Evolutionary conservation across 352 stramenopile genomes (phyloP).

Genomic region (Pythium pyrilobum): DNA sequence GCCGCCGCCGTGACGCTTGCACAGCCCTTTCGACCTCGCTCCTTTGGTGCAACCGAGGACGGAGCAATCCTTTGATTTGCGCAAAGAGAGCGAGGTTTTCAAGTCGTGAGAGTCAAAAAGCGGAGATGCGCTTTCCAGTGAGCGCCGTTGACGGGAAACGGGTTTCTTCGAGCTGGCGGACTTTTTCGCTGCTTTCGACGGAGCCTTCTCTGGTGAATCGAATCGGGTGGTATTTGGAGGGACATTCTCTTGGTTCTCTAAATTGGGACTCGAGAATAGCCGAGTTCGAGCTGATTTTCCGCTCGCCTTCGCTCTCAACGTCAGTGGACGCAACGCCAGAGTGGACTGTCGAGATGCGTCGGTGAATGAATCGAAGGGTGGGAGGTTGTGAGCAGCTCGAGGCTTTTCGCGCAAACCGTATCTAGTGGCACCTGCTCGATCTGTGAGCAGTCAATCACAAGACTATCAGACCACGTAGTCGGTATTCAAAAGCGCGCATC

Average conservation of each 20-base stretch:
- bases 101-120: too few relatives aligned
- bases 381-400: neutral
- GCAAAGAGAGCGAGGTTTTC: slow-evolving; percentile 22
- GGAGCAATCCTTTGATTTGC: slow-evolving; percentile 69
- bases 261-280: slow-evolving; percentile 12
- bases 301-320: neutral
- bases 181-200: neutral
- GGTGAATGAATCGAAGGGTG: neutral
- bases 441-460: neutral
- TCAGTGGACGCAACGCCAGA: neutral
- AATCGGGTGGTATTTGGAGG: neutral
- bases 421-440: neutral
- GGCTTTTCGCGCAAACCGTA: slow-evolving; percentile 7
- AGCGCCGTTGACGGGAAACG: neutral
- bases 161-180: slow-evolving; percentile 10
- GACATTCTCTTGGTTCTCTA: slow-evolving; percentile 16
- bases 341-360: neutral
- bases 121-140: slow-evolving; percentile 7
- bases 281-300: slow-evolving; percentile 14
- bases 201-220: neutral
- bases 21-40: slow-evolving; percentile 71
- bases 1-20: slow-evolving; percentile 80
- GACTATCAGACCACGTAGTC: too few relatives aligned
- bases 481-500: neutral
- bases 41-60: slow-evolving; percentile 68